Percentiles rank a stretch among this genome's conserved stretches.
phyloP scores from a whole-genome alignment of 352 stramenopile genomes.

The Phytophthora multivora region DNA sequence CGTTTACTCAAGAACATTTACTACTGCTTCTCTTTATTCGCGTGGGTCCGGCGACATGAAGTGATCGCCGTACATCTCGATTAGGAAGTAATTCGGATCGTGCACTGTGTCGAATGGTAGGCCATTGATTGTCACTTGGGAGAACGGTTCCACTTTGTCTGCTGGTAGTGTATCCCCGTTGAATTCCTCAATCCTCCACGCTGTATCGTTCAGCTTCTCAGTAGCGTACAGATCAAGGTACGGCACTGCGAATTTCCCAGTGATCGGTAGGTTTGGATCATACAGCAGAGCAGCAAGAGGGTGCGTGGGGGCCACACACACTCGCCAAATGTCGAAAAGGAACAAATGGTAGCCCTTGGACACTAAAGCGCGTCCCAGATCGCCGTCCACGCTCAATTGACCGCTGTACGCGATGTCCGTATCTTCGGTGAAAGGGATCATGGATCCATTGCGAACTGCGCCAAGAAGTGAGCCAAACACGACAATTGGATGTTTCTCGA shows the following conservation, averaged over 20 bases:
- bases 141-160: constrained; percentile 32
- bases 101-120: constrained; percentile 41
- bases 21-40: not conserved
- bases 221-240: constrained; percentile 51
- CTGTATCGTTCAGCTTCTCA: constrained; percentile 8
- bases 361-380: constrained; percentile 13
- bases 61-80: constrained; percentile 36
- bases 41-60: constrained; percentile 39
- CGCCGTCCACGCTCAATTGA: constrained; percentile 1
- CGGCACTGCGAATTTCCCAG: constrained; percentile 18
- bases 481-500: constrained; percentile 30
- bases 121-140: constrained; percentile 36
- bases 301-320: constrained; percentile 38
- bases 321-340: constrained; percentile 38
- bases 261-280: constrained; percentile 21
- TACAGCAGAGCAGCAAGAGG: constrained; percentile 43
- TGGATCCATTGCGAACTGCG: constrained; percentile 49
- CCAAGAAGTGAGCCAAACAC: constrained; percentile 52
- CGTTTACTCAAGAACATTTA: not conserved
- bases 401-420: constrained; percentile 44
- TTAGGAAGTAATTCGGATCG: constrained; percentile 41
- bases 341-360: constrained; percentile 64
- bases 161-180: constrained; percentile 13
- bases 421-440: constrained; percentile 64
- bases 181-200: constrained; percentile 29